Evolutionary conservation across 805 yeast species (phyloP), one percentile per base, ranked within the genome.

Genomic region (Jamesozyma spencerorum): DNA sequence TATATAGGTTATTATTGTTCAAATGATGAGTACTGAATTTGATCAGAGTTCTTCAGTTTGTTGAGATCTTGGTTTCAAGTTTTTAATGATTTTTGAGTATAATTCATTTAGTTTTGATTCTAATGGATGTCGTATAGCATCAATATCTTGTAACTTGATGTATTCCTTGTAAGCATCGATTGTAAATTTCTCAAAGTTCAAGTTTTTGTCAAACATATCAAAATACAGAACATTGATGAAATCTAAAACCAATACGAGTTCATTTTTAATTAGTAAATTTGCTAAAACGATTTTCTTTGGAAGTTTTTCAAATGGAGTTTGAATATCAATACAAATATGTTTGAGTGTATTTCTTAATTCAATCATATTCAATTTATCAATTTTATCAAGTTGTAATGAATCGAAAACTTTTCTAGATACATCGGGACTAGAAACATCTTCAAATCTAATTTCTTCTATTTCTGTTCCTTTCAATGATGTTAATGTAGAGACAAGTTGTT

Each of bases 301-400:
- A 11, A 60, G 44, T 36, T 59, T 50, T 13, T 55, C 40, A 38
- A 47, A 59, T n/a, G 67, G 65, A n/a, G 60, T 54, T 18, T 53
- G 54, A 32, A 63, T 49, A 27, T 53, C 47, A 4, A 63, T 46
- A 38, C 64, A 47, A 12, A 64, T 44, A 45, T 63, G 58, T 43
- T 64, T 65, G 20, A 63, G 48, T 2, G 55, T 41, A 47, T 64
- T 65, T 24, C 61, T 65, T 14, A 64, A 53, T 15, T 57, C 51
- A 2, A 54, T 48, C 44, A 58, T 26, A 22, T 58, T 48, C n/a
- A 63, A 47, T 3, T 42, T 36, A 34, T 65, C 66, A 13, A 65
- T 54, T 19, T 44, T 34, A 1, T 49, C 44, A 1, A 65, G 12
- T 5, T 40, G 26, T 5, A 46, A 24, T 2, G 38, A 12, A 7